These are phyloP conservation scores for Glycine latifolia DNA, from an alignment of 306 rosid genomes.

Conservation along the genomic window DNA sequence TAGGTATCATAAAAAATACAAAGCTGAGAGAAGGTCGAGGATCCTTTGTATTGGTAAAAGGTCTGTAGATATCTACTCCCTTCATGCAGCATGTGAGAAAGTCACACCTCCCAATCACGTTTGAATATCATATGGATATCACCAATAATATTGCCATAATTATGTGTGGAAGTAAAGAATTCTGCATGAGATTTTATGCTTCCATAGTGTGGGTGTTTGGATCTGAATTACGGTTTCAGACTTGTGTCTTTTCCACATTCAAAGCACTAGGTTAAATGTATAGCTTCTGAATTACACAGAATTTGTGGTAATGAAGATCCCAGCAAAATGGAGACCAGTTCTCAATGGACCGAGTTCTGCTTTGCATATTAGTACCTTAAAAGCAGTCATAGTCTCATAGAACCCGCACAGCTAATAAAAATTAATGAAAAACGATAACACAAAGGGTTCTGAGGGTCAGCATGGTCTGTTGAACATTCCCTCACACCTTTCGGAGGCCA, in stretches of 20 bases:
- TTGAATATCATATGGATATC: background rate
- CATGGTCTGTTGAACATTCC: background rate
- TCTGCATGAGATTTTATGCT: background rate
- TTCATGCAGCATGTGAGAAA: background rate
- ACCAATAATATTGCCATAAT: background rate
- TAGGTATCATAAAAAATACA: constrained; percentile 6
- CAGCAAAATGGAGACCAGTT: background rate
- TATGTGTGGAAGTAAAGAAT: background rate
- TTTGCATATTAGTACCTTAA: background rate
- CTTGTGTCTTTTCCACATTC: too few species aligned
- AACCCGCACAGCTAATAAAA: background rate
- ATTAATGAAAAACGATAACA: background rate
- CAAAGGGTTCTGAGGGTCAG: background rate
- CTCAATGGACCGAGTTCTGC: constrained; percentile 9
- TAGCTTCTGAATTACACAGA: background rate
- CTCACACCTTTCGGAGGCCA: background rate
- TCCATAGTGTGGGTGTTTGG: background rate
- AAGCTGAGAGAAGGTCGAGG: background rate
- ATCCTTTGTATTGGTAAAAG: background rate
- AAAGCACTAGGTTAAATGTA: background rate
- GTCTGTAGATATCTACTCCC: background rate
- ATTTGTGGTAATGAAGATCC: background rate
- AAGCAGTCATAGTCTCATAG: background rate
- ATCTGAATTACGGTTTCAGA: background rate
- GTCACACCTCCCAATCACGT: background rate